Evolutionary conservation across 495 filamentous ascomycete genomes (phyloP).

Genomic region (Aspergillus cristatus): DNA sequence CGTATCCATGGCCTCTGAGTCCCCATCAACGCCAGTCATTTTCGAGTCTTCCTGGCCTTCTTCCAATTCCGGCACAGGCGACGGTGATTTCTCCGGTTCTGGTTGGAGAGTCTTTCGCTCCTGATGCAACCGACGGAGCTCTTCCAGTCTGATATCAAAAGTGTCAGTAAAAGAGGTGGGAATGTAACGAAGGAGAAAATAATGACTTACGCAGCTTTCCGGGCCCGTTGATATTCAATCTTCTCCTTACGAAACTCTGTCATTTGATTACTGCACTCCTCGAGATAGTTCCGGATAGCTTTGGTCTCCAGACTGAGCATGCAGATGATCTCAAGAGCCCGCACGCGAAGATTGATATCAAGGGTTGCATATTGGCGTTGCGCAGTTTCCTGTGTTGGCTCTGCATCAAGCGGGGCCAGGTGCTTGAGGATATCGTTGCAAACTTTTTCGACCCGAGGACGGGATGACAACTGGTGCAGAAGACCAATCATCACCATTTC

Average conservation of each 20-base stretch:
- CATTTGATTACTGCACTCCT: constrained; percentile 85
- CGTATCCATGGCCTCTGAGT: constrained; percentile 44
- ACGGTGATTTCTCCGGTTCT: constrained; percentile 49
- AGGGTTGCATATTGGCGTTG: constrained; percentile 59
- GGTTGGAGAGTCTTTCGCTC: constrained; percentile 80
- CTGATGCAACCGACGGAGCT: constrained; percentile 72
- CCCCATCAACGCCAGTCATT: constrained; percentile 56
- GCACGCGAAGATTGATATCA: constrained; percentile 73
- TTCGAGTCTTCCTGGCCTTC: constrained; percentile 51
- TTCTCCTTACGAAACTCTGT: constrained; percentile 89
- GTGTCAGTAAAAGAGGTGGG: constrained; percentile 18
- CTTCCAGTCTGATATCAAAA: constrained; percentile 54
- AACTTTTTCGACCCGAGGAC: constrained; percentile 52
- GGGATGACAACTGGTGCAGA: constrained; percentile 72
- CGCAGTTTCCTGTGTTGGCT: constrained; percentile 66
- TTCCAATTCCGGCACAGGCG: constrained; percentile 49
- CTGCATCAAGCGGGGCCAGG: constrained; percentile 65
- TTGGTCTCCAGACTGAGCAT: constrained; percentile 81
- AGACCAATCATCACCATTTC: constrained; percentile 81
- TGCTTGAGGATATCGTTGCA: constrained; percentile 73
- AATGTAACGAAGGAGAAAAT: constrained; percentile 3
- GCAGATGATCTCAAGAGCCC: constrained; percentile 76
- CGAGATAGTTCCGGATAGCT: constrained; percentile 76
- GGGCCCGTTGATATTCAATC: constrained; percentile 77
- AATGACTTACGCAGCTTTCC: constrained; percentile 69